Evolutionary conservation across 306 rosid species (phyloP), one percentile per base, ranked within the genome.

Genomic region (Prunus fruticosa): DNA sequence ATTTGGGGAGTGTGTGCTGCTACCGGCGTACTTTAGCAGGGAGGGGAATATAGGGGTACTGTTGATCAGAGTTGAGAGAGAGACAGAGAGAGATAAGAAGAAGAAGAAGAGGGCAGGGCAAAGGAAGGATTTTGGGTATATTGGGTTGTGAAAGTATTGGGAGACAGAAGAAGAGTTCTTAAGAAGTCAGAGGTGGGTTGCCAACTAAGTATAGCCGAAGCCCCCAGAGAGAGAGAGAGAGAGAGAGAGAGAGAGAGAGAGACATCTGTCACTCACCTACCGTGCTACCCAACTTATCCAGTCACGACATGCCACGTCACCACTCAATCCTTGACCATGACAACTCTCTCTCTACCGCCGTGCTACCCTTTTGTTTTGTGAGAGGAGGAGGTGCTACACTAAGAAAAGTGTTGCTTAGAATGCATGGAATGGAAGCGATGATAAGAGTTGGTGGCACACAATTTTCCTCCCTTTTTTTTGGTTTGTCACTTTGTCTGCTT

Each of bases 221-320:
- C 9, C 22, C 54, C 28, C 2, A 27, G 8, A 2, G 51, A 47
- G 34, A 32, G 38, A 32, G 38, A 32, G 38, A 5, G 38, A 34
- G 43, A 38, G 9, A 38, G 41, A 34, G 6, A 34, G 41, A 1
- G 27, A 25, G 27, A 34, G 6, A 15, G 69, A n/a, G n/a, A n/a
- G n/a, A n/a, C 69, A 34, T 71, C 76, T 13, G 75, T 71, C 51
- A 19, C 18, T 72, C 52, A 72, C 76, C 53, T 32, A 72, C 66
- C 64, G 8, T 23, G 76, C 19, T 38, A 22, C 0, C 63, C 19
- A 27, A 3, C 25, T 30, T 18, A 6, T 0, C 76, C 15, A 34
- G 1, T 71, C 12, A 6, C 45, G 1, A 11, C 10, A 14, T 18
- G 50, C 64, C 75, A 20, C 65, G 34, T 54, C 64, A 56, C 8